Conservation (phyloP, 2,329 filamentous ascomycete species). For the Elsinoe arachidis region DNA sequence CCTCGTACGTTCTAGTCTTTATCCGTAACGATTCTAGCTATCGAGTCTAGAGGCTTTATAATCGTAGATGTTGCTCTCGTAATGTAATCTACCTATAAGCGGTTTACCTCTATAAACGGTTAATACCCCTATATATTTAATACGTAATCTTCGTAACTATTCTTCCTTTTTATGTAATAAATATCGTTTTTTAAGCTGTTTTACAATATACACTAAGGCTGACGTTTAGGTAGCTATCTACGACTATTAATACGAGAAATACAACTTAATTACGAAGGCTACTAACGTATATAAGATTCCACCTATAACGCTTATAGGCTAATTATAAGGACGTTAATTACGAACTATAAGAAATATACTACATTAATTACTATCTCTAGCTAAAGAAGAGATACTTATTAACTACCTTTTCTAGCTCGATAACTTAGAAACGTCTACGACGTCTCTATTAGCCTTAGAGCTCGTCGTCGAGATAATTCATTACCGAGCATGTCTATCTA, state of each 20-base stretch:
- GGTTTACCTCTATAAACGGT: no score
- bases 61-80: not conserved
- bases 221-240: not conserved
- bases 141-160: no score
- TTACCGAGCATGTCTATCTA: not conserved
- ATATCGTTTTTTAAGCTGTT: no score
- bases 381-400: not conserved
- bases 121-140: no score
- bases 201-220: not conserved
- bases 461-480: not conserved
- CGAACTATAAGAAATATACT: not conserved
- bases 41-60: not conserved
- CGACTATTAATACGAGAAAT: not conserved
- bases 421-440: not conserved
- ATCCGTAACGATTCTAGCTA: no score
- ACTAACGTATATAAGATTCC: not conserved
- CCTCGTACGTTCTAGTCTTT: no score
- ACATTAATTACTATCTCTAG: not conserved
- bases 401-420: not conserved
- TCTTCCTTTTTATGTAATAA: no score
- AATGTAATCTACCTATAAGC: not conserved
- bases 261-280: not conserved
- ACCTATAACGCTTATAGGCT: not conserved
- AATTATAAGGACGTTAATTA: not conserved
- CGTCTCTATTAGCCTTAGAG: not conserved